Percentiles rank a stretch among this genome's conserved stretches.
Evolutionary conservation across 1,284 basidiomycete species (phyloP).

Genomic region (Ganoderma leucocontextum): DNA sequence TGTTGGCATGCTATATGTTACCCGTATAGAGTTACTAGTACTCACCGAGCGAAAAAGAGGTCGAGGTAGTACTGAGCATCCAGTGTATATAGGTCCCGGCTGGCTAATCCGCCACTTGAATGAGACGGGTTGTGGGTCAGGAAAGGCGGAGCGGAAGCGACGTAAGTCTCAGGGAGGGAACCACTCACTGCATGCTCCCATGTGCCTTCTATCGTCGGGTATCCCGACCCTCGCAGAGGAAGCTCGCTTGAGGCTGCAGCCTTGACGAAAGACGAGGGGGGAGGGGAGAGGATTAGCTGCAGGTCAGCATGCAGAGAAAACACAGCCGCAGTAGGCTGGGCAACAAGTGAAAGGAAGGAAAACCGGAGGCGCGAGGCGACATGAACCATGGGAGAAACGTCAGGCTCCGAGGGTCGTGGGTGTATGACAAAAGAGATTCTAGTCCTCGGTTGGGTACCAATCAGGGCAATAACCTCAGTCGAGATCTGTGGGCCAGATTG

Average conservation of each 20-base stretch:
- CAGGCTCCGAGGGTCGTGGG: not conserved
- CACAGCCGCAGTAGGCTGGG: not conserved
- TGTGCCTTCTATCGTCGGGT: not conserved
- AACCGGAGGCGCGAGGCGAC: not conserved
- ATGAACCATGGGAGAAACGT: not conserved
- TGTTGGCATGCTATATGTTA: not conserved
- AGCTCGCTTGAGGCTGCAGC: not conserved
- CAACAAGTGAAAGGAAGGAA: not conserved
- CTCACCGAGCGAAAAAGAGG: constrained; percentile 26
- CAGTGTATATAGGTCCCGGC: constrained; percentile 22
- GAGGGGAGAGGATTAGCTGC: not conserved
- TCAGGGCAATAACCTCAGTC: not conserved
- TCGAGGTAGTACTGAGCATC: constrained; percentile 27
- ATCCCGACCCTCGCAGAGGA: not conserved
- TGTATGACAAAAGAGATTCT: not conserved
- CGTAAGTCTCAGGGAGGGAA: not conserved
- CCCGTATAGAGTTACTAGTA: not conserved
- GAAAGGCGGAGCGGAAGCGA: not conserved
- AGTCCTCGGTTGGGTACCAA: not conserved
- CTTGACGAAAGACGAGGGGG: not conserved
- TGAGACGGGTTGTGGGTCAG: not conserved
- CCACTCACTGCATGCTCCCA: constrained; percentile 1
- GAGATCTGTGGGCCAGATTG: not conserved
- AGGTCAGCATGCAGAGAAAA: not conserved
- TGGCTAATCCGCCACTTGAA: constrained; percentile 6